These are phyloP conservation scores for Plasmopara viticola DNA, from an alignment of 352 stramenopile species.

Conservation along the genomic window DNA sequence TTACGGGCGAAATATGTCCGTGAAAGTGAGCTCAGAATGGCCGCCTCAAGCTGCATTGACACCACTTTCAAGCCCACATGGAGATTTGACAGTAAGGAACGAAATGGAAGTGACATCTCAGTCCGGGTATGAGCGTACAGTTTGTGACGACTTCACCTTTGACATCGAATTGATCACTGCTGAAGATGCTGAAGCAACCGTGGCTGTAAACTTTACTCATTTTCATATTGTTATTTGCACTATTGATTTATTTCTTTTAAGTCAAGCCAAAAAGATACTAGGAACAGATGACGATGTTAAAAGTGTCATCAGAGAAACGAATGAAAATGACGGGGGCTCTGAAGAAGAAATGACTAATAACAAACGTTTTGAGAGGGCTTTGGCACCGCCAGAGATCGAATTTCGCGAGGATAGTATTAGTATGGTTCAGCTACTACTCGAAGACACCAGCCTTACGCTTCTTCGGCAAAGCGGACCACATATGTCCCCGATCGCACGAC, in stretches of 20 bases:
- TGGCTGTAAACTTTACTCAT: constrained; percentile 57
- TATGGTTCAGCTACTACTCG: constrained; percentile 46
- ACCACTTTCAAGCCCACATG: not conserved
- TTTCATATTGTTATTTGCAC: constrained; percentile 62
- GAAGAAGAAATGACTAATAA: constrained; percentile 5
- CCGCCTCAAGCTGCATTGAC: constrained; percentile 22
- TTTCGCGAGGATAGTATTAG: constrained; percentile 16
- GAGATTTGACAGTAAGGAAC: constrained; percentile 6
- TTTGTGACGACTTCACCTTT: constrained; percentile 69
- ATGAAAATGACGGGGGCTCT: not conserved
- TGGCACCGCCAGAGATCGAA: constrained; percentile 13
- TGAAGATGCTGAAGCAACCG: constrained; percentile 35
- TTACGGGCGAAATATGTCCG: constrained; percentile 65
- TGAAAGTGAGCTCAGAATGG: constrained; percentile 54
- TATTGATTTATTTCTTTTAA: constrained; percentile 40
- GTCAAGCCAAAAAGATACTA: constrained; percentile 20
- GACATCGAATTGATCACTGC: constrained; percentile 63
- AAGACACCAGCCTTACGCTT: constrained; percentile 65
- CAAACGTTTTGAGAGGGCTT: constrained; percentile 1
- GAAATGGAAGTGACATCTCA: not conserved
- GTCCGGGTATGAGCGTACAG: constrained; percentile 38
- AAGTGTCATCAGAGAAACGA: constrained; percentile 3
- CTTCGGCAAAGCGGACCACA: constrained; percentile 70
- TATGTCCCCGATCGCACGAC: constrained; percentile 53
- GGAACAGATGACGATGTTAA: constrained; percentile 16